Conservation (phyloP, 192 early-diverging fungal species). For the Coemansia sp. region DNA sequence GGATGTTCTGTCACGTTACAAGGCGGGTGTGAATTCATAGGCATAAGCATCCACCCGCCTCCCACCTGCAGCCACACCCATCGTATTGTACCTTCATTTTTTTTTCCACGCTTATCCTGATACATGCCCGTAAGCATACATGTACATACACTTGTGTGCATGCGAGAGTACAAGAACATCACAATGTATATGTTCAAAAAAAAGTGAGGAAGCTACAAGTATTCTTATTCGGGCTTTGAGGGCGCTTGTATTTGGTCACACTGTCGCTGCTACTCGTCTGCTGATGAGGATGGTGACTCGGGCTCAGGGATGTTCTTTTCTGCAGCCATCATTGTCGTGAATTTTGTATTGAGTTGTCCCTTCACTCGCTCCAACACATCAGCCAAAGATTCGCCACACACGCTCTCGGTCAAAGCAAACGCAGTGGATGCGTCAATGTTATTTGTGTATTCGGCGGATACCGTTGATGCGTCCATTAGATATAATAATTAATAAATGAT, state of each 20-base stretch:
- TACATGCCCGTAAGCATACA: slow-evolving; percentile 1
- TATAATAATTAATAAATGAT: neutral
- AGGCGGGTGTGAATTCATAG: neutral
- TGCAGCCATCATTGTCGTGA: slow-evolving; percentile 32
- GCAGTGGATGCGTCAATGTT: neutral
- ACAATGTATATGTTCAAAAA: neutral
- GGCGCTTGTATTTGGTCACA: neutral
- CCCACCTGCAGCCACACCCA: no score
- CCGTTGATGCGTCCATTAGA: slow-evolving; percentile 8
- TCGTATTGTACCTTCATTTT: neutral
- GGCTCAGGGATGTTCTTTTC: slow-evolving; percentile 17
- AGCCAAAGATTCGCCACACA: slow-evolving; percentile 3
- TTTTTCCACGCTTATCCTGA: neutral
- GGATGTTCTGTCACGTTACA: neutral
- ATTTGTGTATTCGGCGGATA: slow-evolving; percentile 22
- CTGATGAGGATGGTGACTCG: neutral
- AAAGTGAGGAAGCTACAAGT: neutral
- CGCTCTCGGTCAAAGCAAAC: slow-evolving; percentile 17
- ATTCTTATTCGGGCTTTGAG: neutral
- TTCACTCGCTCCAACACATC: slow-evolving; percentile 27
- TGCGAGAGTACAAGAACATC: neutral
- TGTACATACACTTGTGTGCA: slow-evolving; percentile 4
- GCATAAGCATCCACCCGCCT: neutral
- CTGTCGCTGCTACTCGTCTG: neutral
- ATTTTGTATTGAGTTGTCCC: slow-evolving; percentile 26